Conservation (phyloP, 2,329 filamentous ascomycete species). For the Aspergillus fumigatiaffinis region DNA sequence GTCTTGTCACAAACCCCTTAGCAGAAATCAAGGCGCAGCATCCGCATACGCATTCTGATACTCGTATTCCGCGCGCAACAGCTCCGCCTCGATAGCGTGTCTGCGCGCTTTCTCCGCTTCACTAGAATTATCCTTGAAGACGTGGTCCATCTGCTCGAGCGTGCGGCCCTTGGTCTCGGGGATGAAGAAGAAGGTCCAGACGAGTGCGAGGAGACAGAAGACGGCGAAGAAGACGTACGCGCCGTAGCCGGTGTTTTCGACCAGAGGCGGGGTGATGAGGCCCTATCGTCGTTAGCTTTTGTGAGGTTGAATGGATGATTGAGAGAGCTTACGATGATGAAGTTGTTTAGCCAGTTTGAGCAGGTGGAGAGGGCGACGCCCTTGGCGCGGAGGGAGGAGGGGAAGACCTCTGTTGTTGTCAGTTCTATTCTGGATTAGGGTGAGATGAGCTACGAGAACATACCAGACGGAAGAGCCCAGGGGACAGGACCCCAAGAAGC, state of each 20-base stretch:
- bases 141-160: constrained; percentile 53
- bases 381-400: constrained; percentile 57
- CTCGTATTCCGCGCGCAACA: constrained; percentile 17
- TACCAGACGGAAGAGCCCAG: constrained; percentile 40
- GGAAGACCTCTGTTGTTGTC: constrained; percentile 58
- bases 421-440: not conserved
- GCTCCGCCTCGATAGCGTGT: constrained; percentile 28
- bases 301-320: not conserved
- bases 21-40: not conserved
- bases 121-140: constrained; percentile 38
- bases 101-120: constrained; percentile 28
- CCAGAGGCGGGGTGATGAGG: constrained; percentile 61
- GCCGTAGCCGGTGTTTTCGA: constrained; percentile 53
- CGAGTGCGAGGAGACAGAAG: constrained; percentile 48
- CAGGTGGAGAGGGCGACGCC: constrained; percentile 63
- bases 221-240: constrained; percentile 58
- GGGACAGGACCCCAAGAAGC: constrained; percentile 54
- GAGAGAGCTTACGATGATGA: constrained; percentile 49
- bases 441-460: not conserved
- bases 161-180: constrained; percentile 57
- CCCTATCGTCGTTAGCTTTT: constrained; percentile 34
- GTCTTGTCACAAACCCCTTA: not conserved
- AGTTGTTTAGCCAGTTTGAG: constrained; percentile 63
- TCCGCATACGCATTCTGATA: not conserved
- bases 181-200: constrained; percentile 53